phyloP scores from a whole-genome alignment of 2,329 filamentous ascomycete species.

The Purpureocillium lavendulum region DNA sequence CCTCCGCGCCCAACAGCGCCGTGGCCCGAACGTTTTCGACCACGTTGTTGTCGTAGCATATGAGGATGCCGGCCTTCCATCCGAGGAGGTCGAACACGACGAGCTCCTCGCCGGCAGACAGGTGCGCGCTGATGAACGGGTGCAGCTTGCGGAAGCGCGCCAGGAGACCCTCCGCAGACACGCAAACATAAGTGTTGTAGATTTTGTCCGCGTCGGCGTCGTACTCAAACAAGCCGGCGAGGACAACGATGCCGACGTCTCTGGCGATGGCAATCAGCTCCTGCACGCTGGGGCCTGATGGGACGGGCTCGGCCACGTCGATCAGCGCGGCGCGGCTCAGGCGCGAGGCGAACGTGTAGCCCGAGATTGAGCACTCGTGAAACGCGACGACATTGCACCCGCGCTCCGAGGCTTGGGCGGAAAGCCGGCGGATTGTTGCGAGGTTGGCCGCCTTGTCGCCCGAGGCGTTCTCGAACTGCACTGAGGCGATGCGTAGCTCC shows the following conservation, averaged over 20 bases:
- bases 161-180: conserved; percentile 5
- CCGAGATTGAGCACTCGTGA: conserved; percentile 8
- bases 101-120: conserved; percentile 6
- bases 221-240: conserved; percentile 7
- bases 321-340: conserved; percentile 1
- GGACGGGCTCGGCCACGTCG: background rate
- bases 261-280: conserved; percentile 2
- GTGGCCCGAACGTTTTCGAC: conserved; percentile 11
- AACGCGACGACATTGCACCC: conserved; percentile 6
- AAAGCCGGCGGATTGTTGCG: conserved; percentile 3
- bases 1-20: conserved; percentile 8
- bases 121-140: conserved; percentile 9
- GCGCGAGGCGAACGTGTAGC: conserved; percentile 7
- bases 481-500: conserved; percentile 3
- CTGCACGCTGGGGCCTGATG: background rate
- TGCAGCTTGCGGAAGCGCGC: conserved; percentile 11
- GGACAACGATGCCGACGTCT: conserved; percentile 1
- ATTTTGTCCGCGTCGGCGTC: conserved; percentile 3
- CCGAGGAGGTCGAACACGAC: conserved; percentile 10
- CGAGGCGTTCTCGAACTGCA: conserved; percentile 7
- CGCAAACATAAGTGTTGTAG: conserved; percentile 12
- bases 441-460: conserved; percentile 8
- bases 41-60: conserved; percentile 13
- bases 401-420: background rate
- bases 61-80: conserved; percentile 10